Base-by-base conservation (phyloP, 306 rosid species). In the Cicer pinnatifidum region DNA sequence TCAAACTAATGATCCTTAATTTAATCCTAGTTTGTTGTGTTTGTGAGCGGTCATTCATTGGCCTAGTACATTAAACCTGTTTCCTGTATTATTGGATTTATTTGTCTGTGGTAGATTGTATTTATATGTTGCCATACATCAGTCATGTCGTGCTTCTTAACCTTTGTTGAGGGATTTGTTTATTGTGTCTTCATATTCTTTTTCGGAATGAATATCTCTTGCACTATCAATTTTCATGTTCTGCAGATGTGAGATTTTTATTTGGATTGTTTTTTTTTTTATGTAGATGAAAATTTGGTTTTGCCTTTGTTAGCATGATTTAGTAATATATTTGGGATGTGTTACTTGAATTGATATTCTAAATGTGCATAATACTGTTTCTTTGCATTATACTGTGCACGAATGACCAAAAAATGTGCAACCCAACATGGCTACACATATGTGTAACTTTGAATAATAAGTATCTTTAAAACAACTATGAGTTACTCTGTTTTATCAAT, bases 321-420 rank as follows among this genome's bases (percentile, higher is more conserved):
- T 39, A 50, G 72, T 35, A 8, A 51, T 11, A 20, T 62, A 47
- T 78, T 58, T 10, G 10, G 19, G 66, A 75, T 56, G 1, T 40
- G n/a, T 65, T 28, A 11, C 13, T 61, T 73, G 73, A 73, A 13
- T 58, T 54, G 39, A 53, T 19, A 44, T 60, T 78, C 73, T 19
- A 61, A 43, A 62, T 53, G 17, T 67, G 6, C 16, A 3, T 16
- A 57, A 20, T 17, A 8, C 45, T 6, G 43, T 65, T 46, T 52
- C 40, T 75, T 17, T 47, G 69, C 46, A 65, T 9, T 70, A 7
- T 11, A 70, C 28, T 2, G n/a, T 58, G 20, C 8, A 17, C 19
- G 66, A 19, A 23, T 67, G 39, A 9, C 53, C 7, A 72, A 35
- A 51, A 61, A 35, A 4, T 51, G n/a, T 65, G 50, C 1, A 33